Percentiles rank a stretch among this genome's conserved stretches.
Evolutionary conservation across 805 yeast genomes (phyloP).

Genomic region (Candida awuae): DNA sequence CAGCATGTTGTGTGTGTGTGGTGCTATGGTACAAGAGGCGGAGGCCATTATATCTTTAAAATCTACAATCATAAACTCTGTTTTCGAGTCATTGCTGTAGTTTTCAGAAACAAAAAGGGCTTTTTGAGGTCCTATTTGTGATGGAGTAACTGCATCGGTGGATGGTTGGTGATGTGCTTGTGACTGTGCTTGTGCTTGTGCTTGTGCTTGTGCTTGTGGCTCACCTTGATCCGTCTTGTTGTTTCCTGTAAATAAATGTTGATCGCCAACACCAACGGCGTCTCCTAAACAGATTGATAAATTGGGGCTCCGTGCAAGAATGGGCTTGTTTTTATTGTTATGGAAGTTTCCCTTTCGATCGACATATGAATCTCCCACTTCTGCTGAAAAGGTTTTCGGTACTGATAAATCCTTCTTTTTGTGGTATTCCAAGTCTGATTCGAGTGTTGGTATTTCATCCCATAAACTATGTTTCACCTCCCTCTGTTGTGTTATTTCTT

Average conservation of each 20-base stretch:
- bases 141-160: background rate
- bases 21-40: conserved; percentile 10
- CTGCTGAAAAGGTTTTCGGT: no score
- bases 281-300: no score
- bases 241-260: no score
- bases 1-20: conserved; percentile 15
- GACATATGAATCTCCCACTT: no score
- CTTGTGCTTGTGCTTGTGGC: no score
- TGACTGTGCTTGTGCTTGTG: background rate
- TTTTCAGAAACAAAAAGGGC: conserved; percentile 6
- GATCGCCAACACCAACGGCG: no score
- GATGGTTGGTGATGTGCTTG: background rate
- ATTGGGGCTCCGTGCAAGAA: no score
- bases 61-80: conserved; percentile 20
- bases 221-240: no score
- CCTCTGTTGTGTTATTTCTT: conserved; percentile 8
- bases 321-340: no score
- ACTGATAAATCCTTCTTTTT: no score
- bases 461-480: conserved; percentile 7
- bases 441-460: conserved; percentile 5
- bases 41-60: conserved; percentile 12
- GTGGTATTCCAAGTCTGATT: no score
- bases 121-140: background rate
- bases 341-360: no score
- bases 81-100: conserved; percentile 5